phyloP scores from a whole-genome alignment of 768 basidiomycete genomes.

The Calocybe indica region DNA sequence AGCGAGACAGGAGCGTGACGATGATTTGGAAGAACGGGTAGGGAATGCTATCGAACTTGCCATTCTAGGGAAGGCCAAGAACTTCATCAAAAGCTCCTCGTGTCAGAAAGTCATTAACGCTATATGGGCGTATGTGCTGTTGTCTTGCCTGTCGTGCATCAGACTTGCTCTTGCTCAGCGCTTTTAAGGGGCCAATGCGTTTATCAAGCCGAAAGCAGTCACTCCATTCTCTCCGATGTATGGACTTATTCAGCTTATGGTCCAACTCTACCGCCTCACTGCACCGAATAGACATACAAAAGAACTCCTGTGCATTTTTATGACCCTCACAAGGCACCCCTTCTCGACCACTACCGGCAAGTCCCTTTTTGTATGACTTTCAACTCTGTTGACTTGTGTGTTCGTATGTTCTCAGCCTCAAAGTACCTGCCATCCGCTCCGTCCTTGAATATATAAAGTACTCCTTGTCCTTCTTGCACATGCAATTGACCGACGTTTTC shows the following conservation, averaged over 20 bases:
- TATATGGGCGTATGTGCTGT: constrained; percentile 59
- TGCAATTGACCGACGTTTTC: constrained; percentile 1
- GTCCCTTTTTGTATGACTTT: constrained; percentile 9
- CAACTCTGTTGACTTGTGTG: not conserved
- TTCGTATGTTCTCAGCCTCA: constrained; percentile 46
- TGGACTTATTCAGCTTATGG: constrained; percentile 12
- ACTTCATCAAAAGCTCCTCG: constrained; percentile 84
- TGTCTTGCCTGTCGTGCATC: constrained; percentile 2
- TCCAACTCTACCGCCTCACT: not conserved
- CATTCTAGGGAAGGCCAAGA: constrained; percentile 79
- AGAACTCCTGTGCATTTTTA: constrained; percentile 89
- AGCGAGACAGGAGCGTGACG: constrained; percentile 59
- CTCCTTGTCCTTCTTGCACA: not conserved
- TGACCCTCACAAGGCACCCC: constrained; percentile 87
- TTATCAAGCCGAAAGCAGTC: constrained; percentile 82
- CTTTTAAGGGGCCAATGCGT: constrained; percentile 75
- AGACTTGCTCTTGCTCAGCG: not conserved
- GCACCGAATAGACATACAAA: constrained; percentile 73
- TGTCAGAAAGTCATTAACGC: constrained; percentile 88
- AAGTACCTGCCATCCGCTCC: constrained; percentile 89
- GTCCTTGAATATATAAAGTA: constrained; percentile 89
- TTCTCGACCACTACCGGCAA: constrained; percentile 94
- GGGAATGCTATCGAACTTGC: constrained; percentile 95
- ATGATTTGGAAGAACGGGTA: constrained; percentile 70
- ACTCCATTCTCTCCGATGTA: constrained; percentile 88